Base-by-base conservation (phyloP, 1,284 basidiomycete genomes). In the Xanthoconium separans region DNA sequence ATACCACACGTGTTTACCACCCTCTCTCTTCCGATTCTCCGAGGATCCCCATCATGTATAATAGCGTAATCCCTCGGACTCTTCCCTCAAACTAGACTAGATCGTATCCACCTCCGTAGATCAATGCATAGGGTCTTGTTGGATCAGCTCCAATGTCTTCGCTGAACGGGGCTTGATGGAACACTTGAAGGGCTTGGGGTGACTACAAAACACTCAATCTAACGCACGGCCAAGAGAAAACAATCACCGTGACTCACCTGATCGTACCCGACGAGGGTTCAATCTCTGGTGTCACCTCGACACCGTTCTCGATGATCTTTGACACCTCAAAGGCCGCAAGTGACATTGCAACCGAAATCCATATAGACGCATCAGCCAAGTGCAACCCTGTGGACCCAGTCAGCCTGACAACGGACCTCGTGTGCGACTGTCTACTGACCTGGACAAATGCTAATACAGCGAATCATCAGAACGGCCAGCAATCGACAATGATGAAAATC, bases 181-280 rank as follows among this genome's bases (percentile, higher is more conserved):
- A 60, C 84, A 87, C 60, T 78, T 76, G 71, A 83, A 87, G 7
- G 82, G 78, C 57, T 77, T 79, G 7, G 83, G 83, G 59, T 83
- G 81, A 61, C 84, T 87, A 56, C 11, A 36, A 24, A 12, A 15
- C 9, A 33, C 1, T 66, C 40, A 68, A 24, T 12, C 12, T 3
- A 6, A n/a, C 37, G 37, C 33, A 20, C 16, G 4, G 10, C 1
- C n/a, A n/a, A 11, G 15, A 34, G 40, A 39, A 1, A 30, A 44
- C 9, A 31, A 12, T 6, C 50, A n/a, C n/a, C n/a, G n/a, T n/a
- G n/a, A 13, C 31, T 39, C 58, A 79, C 82, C 82, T 84, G 58
- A 84, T 84, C 1, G 82, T 83, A 16, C 82, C 82, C 22, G 77
- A 76, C 6, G 80, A 81, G 40, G 76, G 77, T 15, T 79, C 79